Base-by-base conservation (phyloP, 176 grass and related monocot species). In the Paspalum vaginatum region DNA sequence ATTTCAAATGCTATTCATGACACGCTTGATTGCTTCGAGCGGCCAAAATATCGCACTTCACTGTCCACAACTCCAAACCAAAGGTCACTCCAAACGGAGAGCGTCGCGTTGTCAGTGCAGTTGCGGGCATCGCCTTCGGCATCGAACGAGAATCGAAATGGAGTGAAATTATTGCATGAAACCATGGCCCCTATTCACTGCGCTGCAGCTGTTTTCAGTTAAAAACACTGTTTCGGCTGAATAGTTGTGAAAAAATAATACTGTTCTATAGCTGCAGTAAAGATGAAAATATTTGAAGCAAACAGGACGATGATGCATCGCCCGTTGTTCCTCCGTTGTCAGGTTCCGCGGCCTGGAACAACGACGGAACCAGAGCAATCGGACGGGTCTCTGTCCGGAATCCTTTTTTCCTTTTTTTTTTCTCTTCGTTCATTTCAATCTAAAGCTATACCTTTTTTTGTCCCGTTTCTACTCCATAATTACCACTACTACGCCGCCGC, bases 401-500 rank as follows among this genome's bases (percentile, higher is more conserved):
- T 68, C 70, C 37, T 22, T 26, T 66, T 88, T 53, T 42, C 41
- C 15, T 45, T 39, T 37, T 15, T 20, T 45, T 39, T 37, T 15
- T 61, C 51, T 76, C 27, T 52, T 75, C 58, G 18, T 48, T 12
- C 59, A 22, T 47, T 32, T 32, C 67, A 41, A 68, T 38, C 65
- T 82, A 85, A 74, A 18, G 53, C 75, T 87, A 75, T 54, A 79
- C 47, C 77, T 82, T 86, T 67, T 83, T 65, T 45, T 9, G 53
- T 15, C 11, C 56, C 54, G 49, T 81, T 15, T 85, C 47, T 42
- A 1, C 64, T 75, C 68, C 9, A 21, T 76, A 68, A 78, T 62
- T 87, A 87, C 70, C 17, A 26, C 67, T 15, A 70, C 68, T 16
- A 5, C 49, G 75, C 58, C 75, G 76, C 84, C 85, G 75, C 50